A percentile compares a stretch with the other conserved stretches of the same genome.
Evolutionary conservation across 495 filamentous ascomycete genomes (phyloP).

Genomic region (Niebla homalea): DNA sequence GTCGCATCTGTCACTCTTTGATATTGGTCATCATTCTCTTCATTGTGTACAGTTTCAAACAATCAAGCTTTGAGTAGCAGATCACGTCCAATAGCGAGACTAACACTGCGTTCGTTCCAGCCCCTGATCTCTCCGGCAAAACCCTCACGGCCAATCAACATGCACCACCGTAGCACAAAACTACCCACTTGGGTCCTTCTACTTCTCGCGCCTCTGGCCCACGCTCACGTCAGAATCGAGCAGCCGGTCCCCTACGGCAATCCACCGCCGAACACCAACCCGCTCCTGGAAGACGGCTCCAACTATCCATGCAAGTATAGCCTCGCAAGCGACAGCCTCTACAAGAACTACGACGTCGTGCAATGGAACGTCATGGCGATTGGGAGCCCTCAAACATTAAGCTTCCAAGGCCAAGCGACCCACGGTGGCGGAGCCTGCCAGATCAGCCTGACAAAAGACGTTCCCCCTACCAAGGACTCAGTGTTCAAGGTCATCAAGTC

Average conservation of each 20-base stretch:
- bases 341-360: conserved; percentile 20
- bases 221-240: background rate
- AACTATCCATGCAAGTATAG: conserved; percentile 1
- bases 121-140: too few species aligned
- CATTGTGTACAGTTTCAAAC: too few species aligned
- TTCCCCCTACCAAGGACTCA: conserved; percentile 39
- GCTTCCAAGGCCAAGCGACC: conserved; percentile 48
- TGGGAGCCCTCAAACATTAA: conserved; percentile 39
- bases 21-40: too few species aligned
- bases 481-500: conserved; percentile 72
- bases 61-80: too few species aligned
- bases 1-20: too few species aligned
- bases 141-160: too few species aligned
- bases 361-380: conserved; percentile 25
- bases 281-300: conserved; percentile 8
- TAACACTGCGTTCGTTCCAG: too few species aligned
- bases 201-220: background rate
- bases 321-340: conserved; percentile 16
- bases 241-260: background rate
- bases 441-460: conserved; percentile 66
- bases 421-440: conserved; percentile 87
- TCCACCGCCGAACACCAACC: conserved; percentile 1
- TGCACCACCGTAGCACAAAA: too few species aligned
- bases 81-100: too few species aligned
- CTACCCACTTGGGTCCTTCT: background rate